Evolutionary conservation across 139 green algal species (phyloP).

Genomic region (Chlorella sp.): DNA sequence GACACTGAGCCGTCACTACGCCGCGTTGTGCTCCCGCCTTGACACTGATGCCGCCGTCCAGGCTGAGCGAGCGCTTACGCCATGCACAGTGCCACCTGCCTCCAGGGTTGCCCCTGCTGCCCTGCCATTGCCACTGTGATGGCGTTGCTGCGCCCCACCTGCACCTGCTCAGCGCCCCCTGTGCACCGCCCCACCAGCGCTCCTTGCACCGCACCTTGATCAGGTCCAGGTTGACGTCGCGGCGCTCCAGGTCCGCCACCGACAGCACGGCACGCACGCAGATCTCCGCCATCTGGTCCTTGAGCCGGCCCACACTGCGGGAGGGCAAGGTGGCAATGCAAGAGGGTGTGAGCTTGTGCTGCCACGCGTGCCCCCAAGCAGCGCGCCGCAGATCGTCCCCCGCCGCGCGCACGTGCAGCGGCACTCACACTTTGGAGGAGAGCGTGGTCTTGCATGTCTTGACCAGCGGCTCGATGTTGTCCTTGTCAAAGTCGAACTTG

Average conservation of each 20-base stretch:
- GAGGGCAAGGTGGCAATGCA: not conserved
- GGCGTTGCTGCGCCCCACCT: too few species aligned
- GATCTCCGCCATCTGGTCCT: constrained; percentile 94
- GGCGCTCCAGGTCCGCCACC: constrained; percentile 90
- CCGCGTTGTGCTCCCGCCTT: too few species aligned
- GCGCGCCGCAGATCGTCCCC: not conserved
- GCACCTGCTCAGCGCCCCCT: too few species aligned
- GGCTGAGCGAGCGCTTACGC: too few species aligned
- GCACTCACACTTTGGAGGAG: constrained; percentile 95
- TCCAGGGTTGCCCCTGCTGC: too few species aligned
- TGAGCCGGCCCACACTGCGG: constrained; percentile 87
- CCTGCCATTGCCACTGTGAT: too few species aligned
- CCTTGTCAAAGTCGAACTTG: constrained; percentile 75
- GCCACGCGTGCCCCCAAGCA: too few species aligned
- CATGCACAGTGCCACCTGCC: too few species aligned
- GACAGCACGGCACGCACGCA: constrained; percentile 95
- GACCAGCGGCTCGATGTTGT: constrained; percentile 89
- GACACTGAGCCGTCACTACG: too few species aligned
- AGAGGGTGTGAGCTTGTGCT: not conserved
- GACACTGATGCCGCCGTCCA: too few species aligned
- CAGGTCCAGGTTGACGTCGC: constrained; percentile 98
- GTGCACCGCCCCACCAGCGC: constrained; percentile 92
- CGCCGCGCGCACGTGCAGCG: not conserved
- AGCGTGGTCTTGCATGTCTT: constrained; percentile 99
- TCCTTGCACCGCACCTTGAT: constrained; percentile 97